phyloP scores from a whole-genome alignment of 2,329 filamentous ascomycete species.

The Dactylellina parvicollis region DNA sequence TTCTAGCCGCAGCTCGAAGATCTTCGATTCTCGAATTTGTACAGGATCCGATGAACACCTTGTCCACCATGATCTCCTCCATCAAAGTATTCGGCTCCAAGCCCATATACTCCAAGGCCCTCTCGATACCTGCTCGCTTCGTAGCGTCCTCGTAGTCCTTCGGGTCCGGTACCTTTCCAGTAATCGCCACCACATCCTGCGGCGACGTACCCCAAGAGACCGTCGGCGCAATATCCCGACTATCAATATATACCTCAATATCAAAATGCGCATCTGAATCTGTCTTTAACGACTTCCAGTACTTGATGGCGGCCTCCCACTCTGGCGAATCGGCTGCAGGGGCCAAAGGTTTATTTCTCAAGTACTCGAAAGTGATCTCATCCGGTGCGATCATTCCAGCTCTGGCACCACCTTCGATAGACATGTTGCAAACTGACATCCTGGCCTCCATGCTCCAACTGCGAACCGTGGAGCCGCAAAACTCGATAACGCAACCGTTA shows the following conservation, averaged over 20 bases:
- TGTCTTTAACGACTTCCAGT: conserved; percentile 87
- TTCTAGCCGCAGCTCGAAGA: conserved; percentile 82
- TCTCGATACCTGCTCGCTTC: conserved; percentile 81
- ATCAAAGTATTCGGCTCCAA: conserved; percentile 84
- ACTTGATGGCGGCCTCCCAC: conserved; percentile 86
- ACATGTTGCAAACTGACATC: conserved; percentile 99
- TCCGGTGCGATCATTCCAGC: conserved; percentile 98
- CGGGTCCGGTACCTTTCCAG: conserved; percentile 85
- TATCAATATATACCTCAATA: conserved; percentile 86
- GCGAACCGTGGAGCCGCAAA: conserved; percentile 92
- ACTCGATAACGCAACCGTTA: conserved; percentile 94
- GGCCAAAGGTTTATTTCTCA: conserved; percentile 88
- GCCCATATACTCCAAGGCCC: conserved; percentile 96
- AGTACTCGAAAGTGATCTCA: conserved; percentile 91
- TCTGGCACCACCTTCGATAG: conserved; percentile 92
- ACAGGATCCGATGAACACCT: conserved; percentile 97
- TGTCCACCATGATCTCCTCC: conserved; percentile 91
- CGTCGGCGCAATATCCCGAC: conserved; percentile 90
- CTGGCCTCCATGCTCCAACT: conserved; percentile 91
- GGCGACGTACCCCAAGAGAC: conserved; percentile 97
- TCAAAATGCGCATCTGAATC: conserved; percentile 92
- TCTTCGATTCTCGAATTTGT: conserved; percentile 98
- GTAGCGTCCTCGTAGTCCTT: conserved; percentile 82
- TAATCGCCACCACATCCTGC: conserved; percentile 95
- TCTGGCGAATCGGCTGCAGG: conserved; percentile 83